Conservation (phyloP, 2,329 filamentous ascomycete genomes). For the Myriosclerotinia scirpicola region DNA sequence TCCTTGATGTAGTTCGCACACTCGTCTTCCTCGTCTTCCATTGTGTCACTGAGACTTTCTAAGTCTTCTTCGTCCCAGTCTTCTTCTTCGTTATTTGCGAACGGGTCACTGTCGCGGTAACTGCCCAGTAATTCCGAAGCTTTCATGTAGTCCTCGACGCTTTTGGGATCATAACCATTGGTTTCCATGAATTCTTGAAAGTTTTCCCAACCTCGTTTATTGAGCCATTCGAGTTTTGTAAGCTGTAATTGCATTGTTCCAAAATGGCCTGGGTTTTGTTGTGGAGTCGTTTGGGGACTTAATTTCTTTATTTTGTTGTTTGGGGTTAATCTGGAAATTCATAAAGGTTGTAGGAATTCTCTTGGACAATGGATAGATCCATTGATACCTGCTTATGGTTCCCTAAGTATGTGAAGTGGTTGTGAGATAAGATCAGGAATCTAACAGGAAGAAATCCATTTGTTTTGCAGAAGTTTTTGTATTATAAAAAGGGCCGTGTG, state of each 20-base stretch:
- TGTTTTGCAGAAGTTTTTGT: too few species aligned
- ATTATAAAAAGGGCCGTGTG: too few species aligned
- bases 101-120: conserved; percentile 1
- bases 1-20: background rate
- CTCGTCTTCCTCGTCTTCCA: background rate
- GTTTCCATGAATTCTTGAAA: conserved; percentile 8
- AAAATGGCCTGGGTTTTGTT: background rate
- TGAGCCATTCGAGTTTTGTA: conserved; percentile 3
- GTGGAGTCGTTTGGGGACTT: too few species aligned
- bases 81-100: background rate
- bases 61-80: background rate
- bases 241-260: background rate
- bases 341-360: too few species aligned
- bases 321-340: too few species aligned
- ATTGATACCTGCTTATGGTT: too few species aligned
- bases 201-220: background rate
- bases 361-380: too few species aligned
- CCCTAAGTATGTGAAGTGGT: too few species aligned
- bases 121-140: background rate
- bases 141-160: conserved; percentile 6
- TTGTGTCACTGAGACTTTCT: background rate
- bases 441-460: too few species aligned
- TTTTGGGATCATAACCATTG: background rate
- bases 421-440: too few species aligned
- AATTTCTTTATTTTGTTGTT: too few species aligned